Percentiles rank a stretch among this genome's conserved stretches.
Evolutionary conservation across 352 stramenopile species (phyloP).

Genomic region (Stephanocyclus meneghinianus): DNA sequence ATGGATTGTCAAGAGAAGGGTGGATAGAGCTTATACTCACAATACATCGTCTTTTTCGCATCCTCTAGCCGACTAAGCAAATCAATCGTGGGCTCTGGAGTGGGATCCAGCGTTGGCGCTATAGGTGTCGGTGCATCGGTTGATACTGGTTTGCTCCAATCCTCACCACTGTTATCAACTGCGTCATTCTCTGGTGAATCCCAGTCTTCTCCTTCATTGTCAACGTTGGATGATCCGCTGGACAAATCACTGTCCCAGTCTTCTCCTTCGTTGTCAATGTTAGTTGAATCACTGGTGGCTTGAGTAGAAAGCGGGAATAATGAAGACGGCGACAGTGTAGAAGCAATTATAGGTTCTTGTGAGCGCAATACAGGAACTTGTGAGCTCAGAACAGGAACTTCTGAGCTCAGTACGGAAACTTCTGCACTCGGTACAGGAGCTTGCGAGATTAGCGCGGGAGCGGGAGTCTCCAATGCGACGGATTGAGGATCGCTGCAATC

Average conservation of each 20-base stretch:
- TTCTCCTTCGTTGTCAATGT: constrained; percentile 10
- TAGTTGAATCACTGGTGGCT: not conserved
- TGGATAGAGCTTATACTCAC: constrained; percentile 5
- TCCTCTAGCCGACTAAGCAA: constrained; percentile 48
- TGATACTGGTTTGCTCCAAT: constrained; percentile 24
- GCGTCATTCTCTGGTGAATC: not conserved
- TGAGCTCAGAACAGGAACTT: not conserved
- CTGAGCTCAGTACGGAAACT: too few relatives aligned
- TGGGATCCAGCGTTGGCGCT: constrained; percentile 42
- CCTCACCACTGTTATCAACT: constrained; percentile 22
- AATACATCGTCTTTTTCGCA: constrained; percentile 52
- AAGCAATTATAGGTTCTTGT: not conserved
- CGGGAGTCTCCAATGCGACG: constrained; percentile 10
- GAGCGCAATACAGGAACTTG: not conserved
- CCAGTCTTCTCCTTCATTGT: constrained; percentile 37
- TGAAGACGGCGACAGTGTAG: not conserved
- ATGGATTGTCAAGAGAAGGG: too few relatives aligned
- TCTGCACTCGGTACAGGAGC: not conserved
- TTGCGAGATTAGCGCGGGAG: not conserved
- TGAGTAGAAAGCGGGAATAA: not conserved
- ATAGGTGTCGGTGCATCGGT: constrained; percentile 32
- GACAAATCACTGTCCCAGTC: constrained; percentile 14
- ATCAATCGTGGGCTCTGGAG: constrained; percentile 53
- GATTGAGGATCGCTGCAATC: constrained; percentile 44
- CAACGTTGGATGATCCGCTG: not conserved